A percentile compares a stretch with the other conserved stretches of the same genome.
These are phyloP conservation scores for Rosa lucieae DNA, from an alignment of 306 rosid genomes.

Conservation along the genomic window DNA sequence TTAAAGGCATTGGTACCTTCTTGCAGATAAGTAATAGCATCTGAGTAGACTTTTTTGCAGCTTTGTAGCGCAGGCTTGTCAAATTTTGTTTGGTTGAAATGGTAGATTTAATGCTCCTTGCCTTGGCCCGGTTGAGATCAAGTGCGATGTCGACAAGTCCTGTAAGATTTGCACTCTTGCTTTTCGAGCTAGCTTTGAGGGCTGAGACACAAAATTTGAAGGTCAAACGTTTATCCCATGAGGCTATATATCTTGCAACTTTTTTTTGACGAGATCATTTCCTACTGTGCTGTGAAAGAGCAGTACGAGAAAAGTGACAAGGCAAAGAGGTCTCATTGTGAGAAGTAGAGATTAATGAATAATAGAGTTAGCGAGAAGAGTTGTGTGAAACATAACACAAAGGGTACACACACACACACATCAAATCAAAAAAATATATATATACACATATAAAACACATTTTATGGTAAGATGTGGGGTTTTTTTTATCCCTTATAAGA, in stretches of 20 bases:
- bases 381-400: background rate
- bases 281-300: background rate
- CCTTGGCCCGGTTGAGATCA: background rate
- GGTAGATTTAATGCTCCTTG: background rate
- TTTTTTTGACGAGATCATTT: background rate
- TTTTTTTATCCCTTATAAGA: too few relatives aligned
- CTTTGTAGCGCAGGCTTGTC: background rate
- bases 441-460: too few relatives aligned
- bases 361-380: background rate
- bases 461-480: background rate
- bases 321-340: background rate
- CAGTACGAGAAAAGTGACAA: background rate
- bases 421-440: too few relatives aligned
- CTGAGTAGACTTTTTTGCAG: background rate
- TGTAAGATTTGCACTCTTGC: background rate
- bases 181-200: background rate
- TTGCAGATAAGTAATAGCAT: background rate
- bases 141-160: background rate
- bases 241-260: background rate
- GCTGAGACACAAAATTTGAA: background rate
- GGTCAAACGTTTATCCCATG: background rate
- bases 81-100: background rate
- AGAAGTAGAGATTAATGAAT: background rate
- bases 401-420: too few relatives aligned
- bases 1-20: background rate